Base-by-base conservation (phyloP, 2,329 filamentous ascomycete genomes). In the Leptographium lundbergii region DNA sequence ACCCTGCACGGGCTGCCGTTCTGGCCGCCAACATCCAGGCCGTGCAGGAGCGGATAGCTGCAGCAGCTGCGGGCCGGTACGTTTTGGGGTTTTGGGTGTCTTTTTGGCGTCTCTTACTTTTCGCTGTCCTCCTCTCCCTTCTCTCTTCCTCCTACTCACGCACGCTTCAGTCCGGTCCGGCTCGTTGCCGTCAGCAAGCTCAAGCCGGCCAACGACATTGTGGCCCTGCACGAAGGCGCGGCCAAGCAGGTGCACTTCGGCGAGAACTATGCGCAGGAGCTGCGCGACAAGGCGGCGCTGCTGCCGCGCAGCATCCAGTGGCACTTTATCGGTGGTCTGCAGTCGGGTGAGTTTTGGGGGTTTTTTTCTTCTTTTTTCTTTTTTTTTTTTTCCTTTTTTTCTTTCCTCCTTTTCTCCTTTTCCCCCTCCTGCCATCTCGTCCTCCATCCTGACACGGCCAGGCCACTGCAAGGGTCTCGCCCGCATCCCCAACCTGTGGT, bases 261-360 rank as follows among this genome's bases (percentile, higher is more conserved):
- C 66, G 94, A 99, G 74, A 99, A 99, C 77, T 99, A 99, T 75
- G 80, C 87, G 4, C 88, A 92, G 73, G 94, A 99, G 72, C 81
- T 99, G 58, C 79, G 81, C 61, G 87, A 95, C 70, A 99, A 99
- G 73, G 87, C 90, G 1, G 80, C 81, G 42, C 70, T 96, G 24
- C 81, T 99, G 13, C 92, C 94, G 0, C 74, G 75, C 52, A 80
- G 79, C 39, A 88, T 99, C 64, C 80, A 81, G 66, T 99, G 94
- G 94, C 94, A 99, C 73, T 96, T 97, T 72, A 99, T 97, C 70
- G 94, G 94, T 47, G 90, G 88, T 0, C 75, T 99, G 47, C 94
- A 99, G 73, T 91, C 88, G 17, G 77, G 81, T 82, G 70, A 63
- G 73, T 67, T 34, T 57, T 17, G 3, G 29, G 29, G 29, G 13